Conservation (phyloP, 352 stramenopile genomes). For the Blastocystis sp. region DNA sequence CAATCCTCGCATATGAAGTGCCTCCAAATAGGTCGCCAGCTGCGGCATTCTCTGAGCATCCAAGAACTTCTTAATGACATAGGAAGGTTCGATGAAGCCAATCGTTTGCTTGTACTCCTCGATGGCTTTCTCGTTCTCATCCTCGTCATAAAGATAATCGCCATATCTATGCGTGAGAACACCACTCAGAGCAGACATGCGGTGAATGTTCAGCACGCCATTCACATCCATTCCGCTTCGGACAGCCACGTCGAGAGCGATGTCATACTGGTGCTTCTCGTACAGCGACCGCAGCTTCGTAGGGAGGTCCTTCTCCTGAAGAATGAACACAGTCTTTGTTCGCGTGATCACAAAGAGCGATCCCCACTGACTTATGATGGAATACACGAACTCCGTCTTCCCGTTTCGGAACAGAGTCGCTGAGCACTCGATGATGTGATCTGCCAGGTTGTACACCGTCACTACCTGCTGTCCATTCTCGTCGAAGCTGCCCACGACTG, state of each 20-base stretch:
- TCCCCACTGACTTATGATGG: constrained; percentile 47
- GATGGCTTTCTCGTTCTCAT: constrained; percentile 87
- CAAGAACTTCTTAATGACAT: constrained; percentile 94
- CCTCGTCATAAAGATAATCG: constrained; percentile 94
- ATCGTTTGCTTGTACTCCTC: constrained; percentile 73
- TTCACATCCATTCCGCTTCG: constrained; percentile 79
- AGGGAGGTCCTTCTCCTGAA: constrained; percentile 87
- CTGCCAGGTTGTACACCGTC: constrained; percentile 25
- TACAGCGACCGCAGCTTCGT: constrained; percentile 92
- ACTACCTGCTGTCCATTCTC: constrained; percentile 44
- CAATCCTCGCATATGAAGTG: constrained; percentile 75
- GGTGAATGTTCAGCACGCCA: constrained; percentile 85
- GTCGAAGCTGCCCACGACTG: constrained; percentile 27
- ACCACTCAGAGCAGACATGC: constrained; percentile 69
- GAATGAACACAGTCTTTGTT: constrained; percentile 74
- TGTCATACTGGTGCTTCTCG: constrained; percentile 91
- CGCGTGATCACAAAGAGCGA: constrained; percentile 59
- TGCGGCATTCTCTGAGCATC: constrained; percentile 92
- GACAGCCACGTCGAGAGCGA: constrained; percentile 69
- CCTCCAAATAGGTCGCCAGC: constrained; percentile 90
- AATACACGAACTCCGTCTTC: constrained; percentile 41
- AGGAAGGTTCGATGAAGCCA: constrained; percentile 88
- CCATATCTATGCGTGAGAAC: constrained; percentile 73
- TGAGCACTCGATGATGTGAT: constrained; percentile 16
- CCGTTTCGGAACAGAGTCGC: constrained; percentile 37